Percentiles rank a stretch among this genome's conserved stretches.
Conservation (phyloP, 352 stramenopile genomes). For the Globisporangium emineosum region DNA sequence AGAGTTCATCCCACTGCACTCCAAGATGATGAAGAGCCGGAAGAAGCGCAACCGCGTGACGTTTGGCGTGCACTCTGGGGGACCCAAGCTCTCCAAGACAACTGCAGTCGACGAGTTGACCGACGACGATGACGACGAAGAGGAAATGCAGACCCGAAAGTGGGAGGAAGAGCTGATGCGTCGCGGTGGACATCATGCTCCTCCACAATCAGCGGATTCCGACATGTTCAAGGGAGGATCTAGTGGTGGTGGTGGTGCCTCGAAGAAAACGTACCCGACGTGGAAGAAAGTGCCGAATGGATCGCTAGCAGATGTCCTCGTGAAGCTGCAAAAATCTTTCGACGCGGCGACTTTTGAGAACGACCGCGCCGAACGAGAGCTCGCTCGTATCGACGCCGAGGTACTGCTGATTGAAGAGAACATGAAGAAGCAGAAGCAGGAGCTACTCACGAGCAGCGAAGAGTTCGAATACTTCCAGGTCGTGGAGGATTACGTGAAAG, state of each 20-base stretch:
- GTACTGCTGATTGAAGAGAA: conserved; percentile 37
- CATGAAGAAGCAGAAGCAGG: conserved; percentile 39
- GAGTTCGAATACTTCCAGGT: conserved; percentile 80
- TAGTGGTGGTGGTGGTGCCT: neutral
- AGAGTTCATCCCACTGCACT: conserved; percentile 69
- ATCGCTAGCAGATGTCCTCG: conserved; percentile 48
- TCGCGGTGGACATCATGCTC: conserved; percentile 43
- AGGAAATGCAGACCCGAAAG: conserved; percentile 42
- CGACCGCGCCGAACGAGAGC: conserved; percentile 44
- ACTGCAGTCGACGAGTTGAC: conserved; percentile 45
- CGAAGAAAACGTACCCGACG: conserved; percentile 42
- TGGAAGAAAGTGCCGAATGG: conserved; percentile 39
- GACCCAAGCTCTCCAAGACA: conserved; percentile 29
- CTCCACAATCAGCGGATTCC: neutral
- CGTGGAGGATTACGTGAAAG: conserved; percentile 71
- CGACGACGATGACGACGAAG: conserved; percentile 31
- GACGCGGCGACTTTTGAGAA: conserved; percentile 43
- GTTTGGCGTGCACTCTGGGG: conserved; percentile 42
- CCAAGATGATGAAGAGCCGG: conserved; percentile 33
- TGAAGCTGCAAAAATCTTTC: conserved; percentile 45
- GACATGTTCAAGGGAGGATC: neutral
- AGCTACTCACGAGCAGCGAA: conserved; percentile 52
- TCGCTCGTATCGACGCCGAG: conserved; percentile 55
- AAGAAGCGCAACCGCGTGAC: conserved; percentile 60
- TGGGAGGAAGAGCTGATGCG: conserved; percentile 84